Base-by-base conservation (phyloP, 306 rosid genomes). In the Prunus kanzakura region DNA sequence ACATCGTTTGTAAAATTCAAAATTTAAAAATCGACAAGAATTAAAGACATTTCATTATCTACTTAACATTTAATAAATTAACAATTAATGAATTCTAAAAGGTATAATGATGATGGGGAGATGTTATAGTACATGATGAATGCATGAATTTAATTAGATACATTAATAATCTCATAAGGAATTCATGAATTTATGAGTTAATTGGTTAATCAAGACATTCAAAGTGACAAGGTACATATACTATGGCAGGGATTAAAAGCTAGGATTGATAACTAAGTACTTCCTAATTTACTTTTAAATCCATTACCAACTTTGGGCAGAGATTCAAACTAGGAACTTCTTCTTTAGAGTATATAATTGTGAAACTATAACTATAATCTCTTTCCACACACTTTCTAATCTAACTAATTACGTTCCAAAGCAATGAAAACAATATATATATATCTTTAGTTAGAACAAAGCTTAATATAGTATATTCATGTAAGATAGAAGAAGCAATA, bases 181-280 rank as follows among this genome's bases (percentile, higher is more conserved):
- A 72, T 35, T 29, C 62, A 25, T 38, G 8, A 56, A 56, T 4
- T 27, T 8, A 61, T 22, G 38, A 22, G 38, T 15, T 16, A 73
- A 43, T 41, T n/a, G 38, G 60, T 45, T 73, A 56, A 14, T 56
- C 27, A 55, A 56, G 64, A 71, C 46, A 65, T 58, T 23, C 41
- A 43, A 58, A 45, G 41, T 43, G 57, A 13, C 60, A 58, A 29
- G 67, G 19, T 35, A 43, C 45, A 32, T 32, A 29, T 29, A 7
- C 3, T 4, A 72, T 13, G 16, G 38, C 4, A 13, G n/a, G 66
- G 50, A 71, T 32, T 13, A 30, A 54, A 71, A 71, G 75, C 64
- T 71, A 32, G 51, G 55, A 72, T 56, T 41, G 66, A n/a, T 56
- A 38, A 70, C 58, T 69, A 47, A 69, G 73, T 51, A 51, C 62